Evolutionary conservation across 2,329 filamentous ascomycete genomes (phyloP), one percentile per base, ranked within the genome.

Genomic region (Ceratocystis cubensis): DNA sequence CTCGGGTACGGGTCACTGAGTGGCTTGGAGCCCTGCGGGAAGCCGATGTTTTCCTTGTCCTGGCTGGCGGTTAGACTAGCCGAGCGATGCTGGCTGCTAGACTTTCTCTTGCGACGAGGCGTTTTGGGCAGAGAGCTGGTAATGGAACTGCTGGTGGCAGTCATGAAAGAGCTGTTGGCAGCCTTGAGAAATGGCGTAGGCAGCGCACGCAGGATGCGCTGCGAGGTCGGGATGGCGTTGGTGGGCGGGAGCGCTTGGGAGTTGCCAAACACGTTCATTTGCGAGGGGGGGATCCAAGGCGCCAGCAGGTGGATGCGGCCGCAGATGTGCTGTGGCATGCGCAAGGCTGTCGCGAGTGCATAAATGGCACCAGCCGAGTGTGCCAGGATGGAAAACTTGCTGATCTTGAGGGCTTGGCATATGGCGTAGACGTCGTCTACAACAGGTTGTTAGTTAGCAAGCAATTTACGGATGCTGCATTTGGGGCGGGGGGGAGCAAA

Each of bases 281-380:
- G 91, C 3, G 91, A 97, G 0, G 94, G 94, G 1, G 94, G 94
- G 61, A 99, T 97, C 94, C 91, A 96, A 0, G 94, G 94, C 0
- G 94, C 93, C 7, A 99, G 82, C 1, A 99, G 83, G 75, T 99
- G 94, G 66, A 99, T 94, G 65, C 91, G 88, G 22, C 94, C 94
- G 5, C 92, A 88, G 69, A 99, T 95, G 73, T 96, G 90, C 72
- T 96, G 92, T 3, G 94, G 94, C 84, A 99, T 96, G 57, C 94
- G 89, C 57, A 99, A 80, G 0, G 94, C 94, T 0, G 94, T 97
- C 0, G 94, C 94, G 20, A 99, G 82, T 1, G 94, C 94, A 73
- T 99, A 99, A 64, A 99, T 96, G n/a, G 94, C 93, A 17, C 94
- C 94, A 0, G 94, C 94, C 0, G 93, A 97, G 75, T 99, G 94